Evolutionary conservation across 2,329 filamentous ascomycete genomes (phyloP).

Genomic region (Nannizziopsis barbatae): DNA sequence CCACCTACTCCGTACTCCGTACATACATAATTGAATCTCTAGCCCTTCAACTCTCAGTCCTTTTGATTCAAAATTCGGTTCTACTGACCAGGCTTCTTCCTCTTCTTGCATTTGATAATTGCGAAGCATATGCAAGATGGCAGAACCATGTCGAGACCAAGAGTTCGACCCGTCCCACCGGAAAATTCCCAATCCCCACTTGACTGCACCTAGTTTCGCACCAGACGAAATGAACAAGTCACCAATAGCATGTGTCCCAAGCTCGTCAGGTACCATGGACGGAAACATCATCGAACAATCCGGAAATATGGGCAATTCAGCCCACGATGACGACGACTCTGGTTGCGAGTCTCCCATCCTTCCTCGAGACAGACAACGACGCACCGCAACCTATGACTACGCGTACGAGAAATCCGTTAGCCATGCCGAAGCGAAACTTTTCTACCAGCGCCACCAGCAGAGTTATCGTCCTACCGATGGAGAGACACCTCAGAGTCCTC

Average conservation of each 20-base stretch:
- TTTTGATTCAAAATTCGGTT: too few species aligned
- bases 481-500: conserved; percentile 30
- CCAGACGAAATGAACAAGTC: neutral
- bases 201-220: neutral
- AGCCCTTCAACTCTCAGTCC: too few species aligned
- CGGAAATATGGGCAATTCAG: neutral
- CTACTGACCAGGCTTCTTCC: neutral
- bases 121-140: neutral
- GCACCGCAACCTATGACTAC: conserved; percentile 86
- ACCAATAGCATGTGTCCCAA: too few species aligned
- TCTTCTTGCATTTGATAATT: neutral
- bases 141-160: conserved; percentile 5
- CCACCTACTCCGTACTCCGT: too few species aligned
- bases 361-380: conserved; percentile 41
- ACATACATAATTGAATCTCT: too few species aligned
- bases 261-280: too few species aligned
- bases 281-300: neutral
- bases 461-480: conserved; percentile 39
- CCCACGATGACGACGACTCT: conserved; percentile 9
- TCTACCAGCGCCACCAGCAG: conserved; percentile 73
- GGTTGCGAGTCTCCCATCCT: conserved; percentile 20
- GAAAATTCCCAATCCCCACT: conserved; percentile 1
- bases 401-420: conserved; percentile 89
- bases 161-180: neutral
- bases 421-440: conserved; percentile 86